phyloP scores from a whole-genome alignment of 768 basidiomycete genomes.

The Floccularia luteovirens region DNA sequence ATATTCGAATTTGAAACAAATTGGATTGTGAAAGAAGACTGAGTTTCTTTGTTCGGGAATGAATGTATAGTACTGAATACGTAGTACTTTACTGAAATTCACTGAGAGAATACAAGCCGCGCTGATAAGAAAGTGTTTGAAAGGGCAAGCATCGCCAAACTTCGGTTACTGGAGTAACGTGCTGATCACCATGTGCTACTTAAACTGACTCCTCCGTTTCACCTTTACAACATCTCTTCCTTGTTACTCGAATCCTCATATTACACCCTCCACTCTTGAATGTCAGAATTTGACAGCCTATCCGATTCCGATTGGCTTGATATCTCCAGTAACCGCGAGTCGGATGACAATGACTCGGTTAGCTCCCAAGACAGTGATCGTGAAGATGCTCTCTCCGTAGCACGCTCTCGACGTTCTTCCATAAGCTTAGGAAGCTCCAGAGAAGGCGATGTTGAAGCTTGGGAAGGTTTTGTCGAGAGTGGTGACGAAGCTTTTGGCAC shows the following conservation, averaged over 20 bases:
- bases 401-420: slow-evolving; percentile 63
- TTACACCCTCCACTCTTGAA: slow-evolving; percentile 27
- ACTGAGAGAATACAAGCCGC: no score
- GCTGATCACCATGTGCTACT: no score
- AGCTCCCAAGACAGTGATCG: slow-evolving; percentile 56
- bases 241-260: slow-evolving; percentile 23
- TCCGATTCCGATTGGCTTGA: slow-evolving; percentile 87
- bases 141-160: no score
- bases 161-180: no score
- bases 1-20: no score
- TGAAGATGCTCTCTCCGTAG: slow-evolving; percentile 42
- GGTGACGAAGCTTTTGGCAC: slow-evolving; percentile 34
- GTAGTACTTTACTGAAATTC: no score
- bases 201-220: slow-evolving; percentile 14
- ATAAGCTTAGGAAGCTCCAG: slow-evolving; percentile 62
- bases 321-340: slow-evolving; percentile 60
- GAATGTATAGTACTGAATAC: no score
- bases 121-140: no score
- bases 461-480: slow-evolving; percentile 69
- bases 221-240: slow-evolving; percentile 16
- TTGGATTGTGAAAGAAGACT: no score
- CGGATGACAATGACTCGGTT: slow-evolving; percentile 66
- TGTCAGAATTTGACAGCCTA: slow-evolving; percentile 57
- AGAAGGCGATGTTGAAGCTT: slow-evolving; percentile 64
- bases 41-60: no score